phyloP scores from a whole-genome alignment of 768 basidiomycete species.

The Tylopilus subfusipes region DNA sequence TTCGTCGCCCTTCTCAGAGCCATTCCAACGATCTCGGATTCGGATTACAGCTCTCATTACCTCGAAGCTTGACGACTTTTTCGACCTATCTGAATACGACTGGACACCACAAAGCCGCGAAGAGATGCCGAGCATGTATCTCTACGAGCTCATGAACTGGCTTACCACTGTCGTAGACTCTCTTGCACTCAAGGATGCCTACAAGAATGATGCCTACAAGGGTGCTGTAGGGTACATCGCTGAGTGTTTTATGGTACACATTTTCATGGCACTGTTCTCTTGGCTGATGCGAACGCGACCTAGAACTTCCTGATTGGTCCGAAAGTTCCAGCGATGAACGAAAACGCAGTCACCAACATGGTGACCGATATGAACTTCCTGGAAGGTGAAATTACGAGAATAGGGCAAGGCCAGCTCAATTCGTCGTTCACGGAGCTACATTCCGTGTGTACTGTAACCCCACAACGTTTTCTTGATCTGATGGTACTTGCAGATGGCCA shows the following conservation, averaged over 20 bases:
- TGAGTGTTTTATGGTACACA: constrained; percentile 78
- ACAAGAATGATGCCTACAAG: constrained; percentile 88
- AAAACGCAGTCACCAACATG: constrained; percentile 84
- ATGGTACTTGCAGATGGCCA: constrained; percentile 49
- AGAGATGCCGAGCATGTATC: constrained; percentile 84
- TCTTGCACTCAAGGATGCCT: constrained; percentile 72
- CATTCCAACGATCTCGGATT: constrained; percentile 63
- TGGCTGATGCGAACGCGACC: constrained; percentile 4
- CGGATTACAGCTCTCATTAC: constrained; percentile 82
- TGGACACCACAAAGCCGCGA: constrained; percentile 78
- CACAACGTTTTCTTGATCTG: background rate
- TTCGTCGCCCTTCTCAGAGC: constrained; percentile 60
- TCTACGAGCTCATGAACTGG: constrained; percentile 95
- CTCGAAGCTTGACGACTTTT: constrained; percentile 93
- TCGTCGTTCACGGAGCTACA: constrained; percentile 78
- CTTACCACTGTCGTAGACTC: constrained; percentile 94
- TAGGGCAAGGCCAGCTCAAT: constrained; percentile 67
- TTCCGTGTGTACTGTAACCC: constrained; percentile 45
- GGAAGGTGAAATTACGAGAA: constrained; percentile 77
- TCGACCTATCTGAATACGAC: constrained; percentile 92
- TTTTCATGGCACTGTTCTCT: background rate
- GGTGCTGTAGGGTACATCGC: constrained; percentile 88
- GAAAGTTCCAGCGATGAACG: constrained; percentile 77
- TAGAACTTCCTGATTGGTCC: constrained; percentile 78
- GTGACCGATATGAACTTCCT: constrained; percentile 84